Base-by-base conservation (phyloP, 2,329 filamentous ascomycete genomes). In the Cladophialophora carrionii region DNA sequence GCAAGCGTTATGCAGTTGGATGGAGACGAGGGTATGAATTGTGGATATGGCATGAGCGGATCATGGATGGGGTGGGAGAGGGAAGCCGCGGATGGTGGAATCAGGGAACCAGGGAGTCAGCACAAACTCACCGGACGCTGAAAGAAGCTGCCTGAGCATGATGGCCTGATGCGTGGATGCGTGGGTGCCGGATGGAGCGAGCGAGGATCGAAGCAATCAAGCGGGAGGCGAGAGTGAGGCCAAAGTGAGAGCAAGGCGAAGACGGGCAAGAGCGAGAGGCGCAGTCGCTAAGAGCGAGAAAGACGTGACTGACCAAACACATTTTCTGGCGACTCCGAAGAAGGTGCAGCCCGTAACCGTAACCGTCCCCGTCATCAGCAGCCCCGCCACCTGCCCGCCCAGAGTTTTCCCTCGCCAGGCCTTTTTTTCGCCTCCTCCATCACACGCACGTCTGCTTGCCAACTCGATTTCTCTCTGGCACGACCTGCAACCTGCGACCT, bases 1-100 rank as follows among this genome's bases (percentile, higher is more conserved):
- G 65, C 61, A 64, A 58, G 57, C 58, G 60, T 56, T 63, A 67
- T 67, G 67, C 61, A 65, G 58, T 64, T 60, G 62, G 68, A 68
- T 68, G 60, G 62, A 60, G 57, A 51, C 57, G n/a, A 52, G 57
- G 31, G 31, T 26, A 24, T 20, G 22, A 52, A 60, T 20, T 51
- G 57, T 60, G 57, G 57, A 60, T 60, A 60, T 31, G 32, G 31
- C 29, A 37, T 2, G 57, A 43, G 31, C 14, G 57, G 31, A n/a
- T 48, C 41, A 34, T 10, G 24, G 52, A 34, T 24, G 24, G 52
- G 29, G 52, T 54, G 52, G 43, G 57, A 59, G 20, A 34, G 43
- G 37, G 57, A 17, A 52, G 24, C 24, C 43, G 57, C 43, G 46
- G 57, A 51, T 22, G 43, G 57, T 26, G 29, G 57, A 60, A 43